These are phyloP conservation scores for Calonectria leucothoes DNA, from an alignment of 2,329 filamentous ascomycete genomes.

Conservation along the genomic window DNA sequence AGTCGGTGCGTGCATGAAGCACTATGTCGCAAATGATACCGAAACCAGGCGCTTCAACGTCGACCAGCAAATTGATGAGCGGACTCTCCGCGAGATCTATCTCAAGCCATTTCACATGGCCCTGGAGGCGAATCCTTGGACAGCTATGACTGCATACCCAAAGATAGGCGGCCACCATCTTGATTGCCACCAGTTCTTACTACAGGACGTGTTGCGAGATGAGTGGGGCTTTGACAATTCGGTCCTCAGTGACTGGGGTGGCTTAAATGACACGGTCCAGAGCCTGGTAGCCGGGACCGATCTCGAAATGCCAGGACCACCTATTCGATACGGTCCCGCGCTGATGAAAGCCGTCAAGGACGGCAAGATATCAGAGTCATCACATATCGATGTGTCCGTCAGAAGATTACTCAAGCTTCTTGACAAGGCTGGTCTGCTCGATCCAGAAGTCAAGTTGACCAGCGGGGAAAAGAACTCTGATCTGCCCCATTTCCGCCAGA, in stretches of 20 bases:
- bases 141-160: conserved; percentile 3
- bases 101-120: conserved; percentile 52
- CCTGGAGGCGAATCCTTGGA: conserved; percentile 67
- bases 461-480: background rate
- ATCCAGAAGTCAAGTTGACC: background rate
- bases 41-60: conserved; percentile 11
- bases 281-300: conserved; percentile 40
- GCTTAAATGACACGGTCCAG: conserved; percentile 41
- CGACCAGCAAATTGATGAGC: background rate
- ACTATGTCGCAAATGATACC: conserved; percentile 53
- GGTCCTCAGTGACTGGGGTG: conserved; percentile 48
- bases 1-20: conserved; percentile 53
- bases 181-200: background rate
- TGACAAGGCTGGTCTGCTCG: background rate
- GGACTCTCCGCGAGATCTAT: conserved; percentile 12
- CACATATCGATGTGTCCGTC: background rate
- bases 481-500: background rate
- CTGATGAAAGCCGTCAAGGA: background rate
- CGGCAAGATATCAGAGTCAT: background rate
- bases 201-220: conserved; percentile 36
- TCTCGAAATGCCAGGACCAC: conserved; percentile 22
- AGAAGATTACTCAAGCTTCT: conserved; percentile 2
- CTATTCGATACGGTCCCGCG: background rate
- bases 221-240: conserved; percentile 48
- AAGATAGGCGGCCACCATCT: background rate